Evolutionary conservation across 108 stramenopile genomes (phyloP), one percentile per base, ranked within the genome.

Genomic region (Nitzschia sp.): DNA sequence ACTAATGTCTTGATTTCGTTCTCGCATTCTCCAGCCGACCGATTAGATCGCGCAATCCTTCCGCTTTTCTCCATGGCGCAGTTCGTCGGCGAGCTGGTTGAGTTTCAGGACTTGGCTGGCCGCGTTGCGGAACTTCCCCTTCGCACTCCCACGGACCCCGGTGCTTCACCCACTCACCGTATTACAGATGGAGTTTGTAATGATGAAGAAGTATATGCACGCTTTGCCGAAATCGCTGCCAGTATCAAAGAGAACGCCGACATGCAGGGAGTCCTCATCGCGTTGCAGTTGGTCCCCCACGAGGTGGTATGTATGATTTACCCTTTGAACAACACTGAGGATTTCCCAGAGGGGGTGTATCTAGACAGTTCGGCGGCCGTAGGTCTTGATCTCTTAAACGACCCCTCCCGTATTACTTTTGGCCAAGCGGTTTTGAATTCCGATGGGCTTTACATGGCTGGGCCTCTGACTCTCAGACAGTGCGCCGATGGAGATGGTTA

Each of bases 361-460:
- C 15, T 72, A 47, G 60, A 81, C 59, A 81, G 54, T 27, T 68
- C 47, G 13, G 64, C 23, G 26, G 70, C 66, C 1, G 18, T 53
- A 18, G 80, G 80, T 9, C 62, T 64, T 5, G 80, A 81, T 54
- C 35, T 81, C 13, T 15, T 81, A 5, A 51, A 17, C 15, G 65
- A 74, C 48, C 80, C 80, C 2, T 18, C 18, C 15, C 29, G 70
- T 1, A 69, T 6, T 13, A 48, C 46, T 29, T 65, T 62, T 46
- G 58, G 68, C 1, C 13, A 60, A n/a, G 76, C 78, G 13, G 75
- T 77, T 0, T 59, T 87, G 0, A 55, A 54, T 0, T 47, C 59
- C 13, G 54, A 75, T 18, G 79, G 66, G 1, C 74, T 85, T 19
- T 75, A 80, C 34, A 81, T 79, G 59, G 82, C 81, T 17, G 86